Base-by-base conservation (phyloP, 2,329 filamentous ascomycete genomes). In the Colletotrichum horii region DNA sequence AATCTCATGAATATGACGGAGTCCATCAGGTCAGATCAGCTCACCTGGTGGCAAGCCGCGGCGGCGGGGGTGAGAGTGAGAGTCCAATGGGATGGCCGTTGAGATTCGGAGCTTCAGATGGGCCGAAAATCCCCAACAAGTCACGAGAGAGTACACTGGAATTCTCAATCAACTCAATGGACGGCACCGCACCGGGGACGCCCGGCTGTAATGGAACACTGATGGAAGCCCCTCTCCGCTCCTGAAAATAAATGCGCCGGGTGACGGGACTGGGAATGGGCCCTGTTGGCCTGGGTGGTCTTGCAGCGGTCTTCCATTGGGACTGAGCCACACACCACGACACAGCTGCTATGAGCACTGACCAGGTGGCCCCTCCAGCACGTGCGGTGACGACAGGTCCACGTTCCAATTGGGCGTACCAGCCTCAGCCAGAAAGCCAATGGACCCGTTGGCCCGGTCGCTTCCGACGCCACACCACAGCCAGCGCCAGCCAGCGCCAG, bases 101-200 rank as follows among this genome's bases (percentile, higher is more conserved):
- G 60, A 66, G 14, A 52, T 19, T 65, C 73, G 73, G 73, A 73
- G 64, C 60, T 70, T 75, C 69, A 72, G 62, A 75, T 73, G 69
- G 43, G 26, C 67, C 67, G 67, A 70, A 24, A 32, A 52, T 52
- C 36, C 55, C 38, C 69, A 65, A 65, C 56, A 60, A 43, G 26
- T 61, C 22, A 24, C 65, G 30, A 24, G 22, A 28, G 28, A n/a
- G 28, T 5, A 60, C 67, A 28, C 56, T 62, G 36, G 56, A 70
- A 55, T 24, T 60, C n/a, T 43, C 52, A 32, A 68, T 24, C 19
- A 48, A 48, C 19, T 48, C 9, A 48, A 5, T 48, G 38, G 38
- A 48, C 19, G 38, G 38, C 38, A 48, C 8, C 4, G 36, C 36
- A 43, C 19, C 19, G 19, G 38, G 38, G 19, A 43, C 19, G 38